phyloP scores from a whole-genome alignment of 129 eudicot genomes.

The Saposhnikovia divaricata region DNA sequence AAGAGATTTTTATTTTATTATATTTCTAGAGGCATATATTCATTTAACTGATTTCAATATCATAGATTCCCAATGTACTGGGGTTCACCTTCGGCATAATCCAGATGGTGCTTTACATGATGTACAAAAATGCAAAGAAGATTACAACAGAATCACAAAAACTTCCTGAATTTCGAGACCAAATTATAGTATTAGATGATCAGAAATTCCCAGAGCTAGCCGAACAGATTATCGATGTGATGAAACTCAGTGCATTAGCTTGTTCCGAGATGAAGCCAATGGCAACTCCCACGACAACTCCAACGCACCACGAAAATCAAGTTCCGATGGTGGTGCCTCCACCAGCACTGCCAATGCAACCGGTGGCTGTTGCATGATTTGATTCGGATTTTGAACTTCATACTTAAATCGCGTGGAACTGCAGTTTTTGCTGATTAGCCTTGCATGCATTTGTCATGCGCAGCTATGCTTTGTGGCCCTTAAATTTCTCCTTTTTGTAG shows the following conservation, averaged over 20 bases:
- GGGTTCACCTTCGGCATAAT: constrained; percentile 58
- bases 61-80: constrained; percentile 54
- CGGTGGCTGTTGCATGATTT: constrained; percentile 18
- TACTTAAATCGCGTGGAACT: neutral
- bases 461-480: neutral
- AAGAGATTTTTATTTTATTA: neutral
- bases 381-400: neutral
- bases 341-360: constrained; percentile 1
- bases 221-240: constrained; percentile 32
- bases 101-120: constrained; percentile 51
- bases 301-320: constrained; percentile 17
- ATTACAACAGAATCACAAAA: constrained; percentile 16
- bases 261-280: constrained; percentile 26
- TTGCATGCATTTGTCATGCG: neutral
- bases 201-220: constrained; percentile 22
- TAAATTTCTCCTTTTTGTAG: neutral
- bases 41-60: neutral
- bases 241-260: constrained; percentile 31
- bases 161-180: constrained; percentile 20
- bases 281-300: neutral
- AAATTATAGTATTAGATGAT: constrained; percentile 20
- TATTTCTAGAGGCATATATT: neutral
- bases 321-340: neutral
- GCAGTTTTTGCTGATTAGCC: neutral
- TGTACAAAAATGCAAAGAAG: constrained; percentile 40